These are phyloP conservation scores for Pisolithus microcarpus DNA, from an alignment of 768 basidiomycete genomes.

Conservation along the genomic window DNA sequence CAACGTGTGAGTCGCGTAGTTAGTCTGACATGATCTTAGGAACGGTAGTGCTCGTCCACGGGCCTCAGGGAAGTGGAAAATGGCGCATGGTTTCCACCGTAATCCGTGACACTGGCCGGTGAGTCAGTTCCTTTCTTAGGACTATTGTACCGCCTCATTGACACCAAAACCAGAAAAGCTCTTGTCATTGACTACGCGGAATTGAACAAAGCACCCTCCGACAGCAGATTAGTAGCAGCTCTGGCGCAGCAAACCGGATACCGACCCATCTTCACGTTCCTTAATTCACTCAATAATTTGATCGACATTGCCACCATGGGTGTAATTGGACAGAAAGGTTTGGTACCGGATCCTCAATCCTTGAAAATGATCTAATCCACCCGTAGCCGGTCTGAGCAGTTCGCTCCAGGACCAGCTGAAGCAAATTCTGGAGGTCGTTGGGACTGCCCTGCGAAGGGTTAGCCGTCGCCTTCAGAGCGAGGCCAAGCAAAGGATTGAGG, in stretches of 20 bases:
- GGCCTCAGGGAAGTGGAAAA: slow-evolving; percentile 82
- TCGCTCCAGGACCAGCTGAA: slow-evolving; percentile 79
- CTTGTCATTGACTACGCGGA: slow-evolving; percentile 81
- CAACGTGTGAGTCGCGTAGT: not conserved
- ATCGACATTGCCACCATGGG: slow-evolving; percentile 91
- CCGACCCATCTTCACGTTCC: slow-evolving; percentile 81
- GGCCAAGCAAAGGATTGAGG: slow-evolving; percentile 33
- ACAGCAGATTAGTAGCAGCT: slow-evolving; percentile 55
- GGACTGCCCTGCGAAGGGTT: slow-evolving; percentile 61
- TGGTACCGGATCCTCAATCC: slow-evolving; percentile 1
- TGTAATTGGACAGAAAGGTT: slow-evolving; percentile 92
- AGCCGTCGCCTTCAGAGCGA: slow-evolving; percentile 41
- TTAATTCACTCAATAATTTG: slow-evolving; percentile 72
- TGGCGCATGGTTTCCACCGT: slow-evolving; percentile 47
- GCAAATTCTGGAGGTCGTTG: slow-evolving; percentile 75
- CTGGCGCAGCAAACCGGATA: slow-evolving; percentile 84
- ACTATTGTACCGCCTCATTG: not conserved
- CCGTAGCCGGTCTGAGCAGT: slow-evolving; percentile 70
- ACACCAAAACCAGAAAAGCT: slow-evolving; percentile 40
- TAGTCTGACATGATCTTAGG: slow-evolving; percentile 30
- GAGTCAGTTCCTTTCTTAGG: slow-evolving; percentile 4
- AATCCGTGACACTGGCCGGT: slow-evolving; percentile 50
- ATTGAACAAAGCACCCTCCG: slow-evolving; percentile 62
- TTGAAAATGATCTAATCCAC: not conserved
- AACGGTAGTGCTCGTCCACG: slow-evolving; percentile 74